Percentiles rank a stretch among this genome's conserved stretches.
Conservation (phyloP, 2,329 filamentous ascomycete genomes). For the Plectosphaerella cucumerina region DNA sequence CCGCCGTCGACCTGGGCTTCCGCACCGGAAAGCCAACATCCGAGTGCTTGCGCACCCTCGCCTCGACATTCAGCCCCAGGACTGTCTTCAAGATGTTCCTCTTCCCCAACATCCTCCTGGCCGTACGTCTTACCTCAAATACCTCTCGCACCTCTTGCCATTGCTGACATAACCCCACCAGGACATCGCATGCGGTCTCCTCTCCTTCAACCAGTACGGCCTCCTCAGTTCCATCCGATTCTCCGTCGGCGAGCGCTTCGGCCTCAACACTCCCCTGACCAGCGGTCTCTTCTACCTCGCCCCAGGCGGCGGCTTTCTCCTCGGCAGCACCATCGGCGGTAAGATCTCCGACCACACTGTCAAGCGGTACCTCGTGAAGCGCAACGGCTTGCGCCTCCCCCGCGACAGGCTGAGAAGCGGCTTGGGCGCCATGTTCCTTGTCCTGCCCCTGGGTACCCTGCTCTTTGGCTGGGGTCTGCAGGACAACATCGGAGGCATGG, state of each 20-base stretch:
- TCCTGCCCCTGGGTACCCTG: constrained; percentile 24
- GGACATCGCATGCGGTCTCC: constrained; percentile 10
- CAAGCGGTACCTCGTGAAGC: constrained; percentile 31
- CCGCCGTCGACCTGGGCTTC: constrained; percentile 13
- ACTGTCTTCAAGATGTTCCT: constrained; percentile 1
- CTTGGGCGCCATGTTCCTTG: constrained; percentile 20
- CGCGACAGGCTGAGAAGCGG: constrained; percentile 27
- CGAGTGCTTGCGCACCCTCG: neutral
- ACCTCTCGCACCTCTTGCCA: neutral
- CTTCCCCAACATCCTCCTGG: constrained; percentile 1
- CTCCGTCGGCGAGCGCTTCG: constrained; percentile 66
- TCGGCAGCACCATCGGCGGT: constrained; percentile 62
- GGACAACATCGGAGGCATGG: constrained; percentile 25
- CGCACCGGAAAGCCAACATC: neutral
- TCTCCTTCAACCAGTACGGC: constrained; percentile 37
- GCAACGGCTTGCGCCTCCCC: constrained; percentile 23
- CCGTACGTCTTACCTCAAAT: neutral
- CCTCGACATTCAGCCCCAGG: neutral
- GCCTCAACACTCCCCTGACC: constrained; percentile 56
- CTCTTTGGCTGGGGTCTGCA: constrained; percentile 32
- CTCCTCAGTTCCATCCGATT: constrained; percentile 61
- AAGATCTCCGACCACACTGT: constrained; percentile 35
- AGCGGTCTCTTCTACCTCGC: constrained; percentile 67
- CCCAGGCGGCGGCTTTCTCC: constrained; percentile 60
- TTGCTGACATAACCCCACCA: neutral